Base-by-base conservation (phyloP, 257 asterid species). In the Catharanthus roseus region DNA sequence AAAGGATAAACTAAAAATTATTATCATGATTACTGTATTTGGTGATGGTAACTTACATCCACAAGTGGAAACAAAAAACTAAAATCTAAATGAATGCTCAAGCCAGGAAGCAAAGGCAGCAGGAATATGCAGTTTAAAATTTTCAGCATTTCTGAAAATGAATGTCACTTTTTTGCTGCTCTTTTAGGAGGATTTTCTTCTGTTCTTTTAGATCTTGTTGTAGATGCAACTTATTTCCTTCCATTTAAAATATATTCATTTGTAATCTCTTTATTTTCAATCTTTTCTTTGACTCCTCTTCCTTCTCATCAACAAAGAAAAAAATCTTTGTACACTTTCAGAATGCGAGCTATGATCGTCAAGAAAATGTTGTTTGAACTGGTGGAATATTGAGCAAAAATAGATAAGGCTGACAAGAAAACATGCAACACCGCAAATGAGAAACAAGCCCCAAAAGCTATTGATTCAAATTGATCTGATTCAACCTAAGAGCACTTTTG, bases 371-470 rank as follows among this genome's bases (percentile, higher is more conserved):
- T 56, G 79, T 60, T 69, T 77, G 87, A 80, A 89, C 69, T 86
- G 68, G 42, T 58, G 75, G 5, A 80, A 16, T 53, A 82, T 68
- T 53, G 38, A 72, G n/a, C 84, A 77, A 65, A 79, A 77, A 57
- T 84, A 74, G 65, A 84, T 19, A 45, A 84, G 24, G 24, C 87
- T 80, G 28, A 86, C 77, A 6, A 84, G 26, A 70, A 77, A 51
- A 80, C 88, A 81, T 1, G 77, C 76, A 34, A 82, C 55, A 26
- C 90, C 91, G 38, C 90, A 82, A 55, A 87, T 68, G 65, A 87
- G 78, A 82, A 87, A 87, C 33, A 89, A 85, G n/a, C 96, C 91
- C 87, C 82, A 76, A 68, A 89, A 89, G 78, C 93, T 84, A 74
- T 70, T 11, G 83, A 41, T 26, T 76, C 82, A 62, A 86, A 86